Percentiles rank a stretch among this genome's conserved stretches.
Conservation (phyloP, 345 rosid species). For the Eutrema japonicum region DNA sequence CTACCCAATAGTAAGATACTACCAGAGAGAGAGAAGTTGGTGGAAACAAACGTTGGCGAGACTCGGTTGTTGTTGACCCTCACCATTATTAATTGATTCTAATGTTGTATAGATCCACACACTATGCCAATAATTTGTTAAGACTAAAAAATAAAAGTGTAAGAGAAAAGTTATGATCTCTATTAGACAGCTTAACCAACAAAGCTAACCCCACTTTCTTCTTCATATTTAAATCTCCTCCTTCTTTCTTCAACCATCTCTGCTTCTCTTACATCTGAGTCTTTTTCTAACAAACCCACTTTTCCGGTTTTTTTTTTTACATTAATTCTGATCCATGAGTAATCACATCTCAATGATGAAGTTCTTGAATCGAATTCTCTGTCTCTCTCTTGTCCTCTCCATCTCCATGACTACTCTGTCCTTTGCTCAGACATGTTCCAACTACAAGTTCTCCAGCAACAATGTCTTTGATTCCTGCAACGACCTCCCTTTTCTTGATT, state of each 20-base stretch:
- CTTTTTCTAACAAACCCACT: neutral
- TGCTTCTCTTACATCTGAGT: conserved; percentile 34
- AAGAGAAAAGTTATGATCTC: conserved; percentile 17
- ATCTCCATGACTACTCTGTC: conserved; percentile 29
- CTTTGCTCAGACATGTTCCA: conserved; percentile 59
- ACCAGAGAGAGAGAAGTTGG: too few species aligned
- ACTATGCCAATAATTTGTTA: conserved; percentile 1
- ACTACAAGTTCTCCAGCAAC: conserved; percentile 67
- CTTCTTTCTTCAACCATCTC: conserved; percentile 31
- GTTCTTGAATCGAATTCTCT: conserved; percentile 28
- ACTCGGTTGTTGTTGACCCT: conserved; percentile 35
- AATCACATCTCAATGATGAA: conserved; percentile 25
- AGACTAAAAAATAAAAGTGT: neutral
- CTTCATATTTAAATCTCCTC: conserved; percentile 33
- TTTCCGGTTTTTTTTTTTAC: neutral
- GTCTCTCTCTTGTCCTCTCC: conserved; percentile 34
- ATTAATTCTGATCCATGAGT: conserved; percentile 25
- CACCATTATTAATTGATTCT: neutral
- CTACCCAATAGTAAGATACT: conserved; percentile 39
- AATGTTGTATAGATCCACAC: conserved; percentile 4
- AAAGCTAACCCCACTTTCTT: conserved; percentile 40
- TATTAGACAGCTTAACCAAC: conserved; percentile 45
- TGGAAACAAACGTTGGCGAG: conserved; percentile 25
- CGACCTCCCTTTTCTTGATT: conserved; percentile 73
- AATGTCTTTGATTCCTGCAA: conserved; percentile 61